A percentile compares a stretch with the other conserved stretches of the same genome.
These are phyloP conservation scores for Rutstroemia sp. DNA, from an alignment of 2,329 filamentous ascomycete species.

Conservation along the genomic window DNA sequence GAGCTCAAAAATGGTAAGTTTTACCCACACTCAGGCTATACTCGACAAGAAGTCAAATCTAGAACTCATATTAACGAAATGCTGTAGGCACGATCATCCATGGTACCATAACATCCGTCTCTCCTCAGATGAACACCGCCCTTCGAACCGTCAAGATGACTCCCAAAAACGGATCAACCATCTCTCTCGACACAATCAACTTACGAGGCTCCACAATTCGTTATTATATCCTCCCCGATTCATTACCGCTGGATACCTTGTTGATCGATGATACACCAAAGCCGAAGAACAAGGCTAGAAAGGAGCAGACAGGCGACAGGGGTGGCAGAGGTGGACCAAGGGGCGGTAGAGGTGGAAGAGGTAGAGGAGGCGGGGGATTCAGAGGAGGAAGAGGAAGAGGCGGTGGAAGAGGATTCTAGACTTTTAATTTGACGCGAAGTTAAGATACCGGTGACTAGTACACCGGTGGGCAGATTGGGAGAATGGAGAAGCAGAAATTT, in stretches of 20 bases:
- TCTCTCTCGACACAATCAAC: conserved; percentile 91
- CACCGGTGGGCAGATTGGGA: not conserved
- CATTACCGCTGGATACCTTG: conserved; percentile 86
- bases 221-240: conserved; percentile 95
- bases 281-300: conserved; percentile 98
- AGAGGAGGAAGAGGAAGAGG: conserved; percentile 46
- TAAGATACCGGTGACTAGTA: not conserved
- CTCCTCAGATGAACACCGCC: conserved; percentile 97
- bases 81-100: conserved; percentile 83
- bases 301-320: conserved; percentile 60
- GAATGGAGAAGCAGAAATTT: no score
- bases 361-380: conserved; percentile 46
- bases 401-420: conserved; percentile 33
- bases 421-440: no score
- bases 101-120: conserved; percentile 93
- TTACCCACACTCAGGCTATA: not conserved
- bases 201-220: conserved; percentile 93
- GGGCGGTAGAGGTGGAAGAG: conserved; percentile 43
- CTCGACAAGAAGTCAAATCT: not conserved
- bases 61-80: not conserved
- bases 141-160: conserved; percentile 97
- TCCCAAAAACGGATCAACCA: conserved; percentile 74
- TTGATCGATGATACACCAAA: conserved; percentile 95
- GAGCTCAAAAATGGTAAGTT: conserved; percentile 89
- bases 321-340: conserved; percentile 37